Evolutionary conservation across 129 eudicot species (phyloP), one percentile per base, ranked within the genome.

Genomic region (Sambucus nigra): DNA sequence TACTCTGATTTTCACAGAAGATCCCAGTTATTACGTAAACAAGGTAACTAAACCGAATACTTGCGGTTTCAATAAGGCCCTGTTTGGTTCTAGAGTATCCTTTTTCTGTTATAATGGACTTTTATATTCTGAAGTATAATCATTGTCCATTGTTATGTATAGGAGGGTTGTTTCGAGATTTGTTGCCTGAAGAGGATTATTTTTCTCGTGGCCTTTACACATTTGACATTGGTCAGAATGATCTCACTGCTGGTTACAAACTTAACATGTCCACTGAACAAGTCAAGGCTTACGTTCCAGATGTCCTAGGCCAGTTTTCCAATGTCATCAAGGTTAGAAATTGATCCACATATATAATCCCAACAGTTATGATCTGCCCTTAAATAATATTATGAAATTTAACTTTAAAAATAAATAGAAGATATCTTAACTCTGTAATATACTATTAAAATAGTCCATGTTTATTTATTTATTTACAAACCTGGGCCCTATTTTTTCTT

Each of bases 191-290:
- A 51, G 57, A 61, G 53, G 59, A 51, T 28, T 61, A 72, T 55
- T 81, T 86, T 51, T 62, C 81, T 14, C 65, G 62, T 2, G 95
- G 84, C 0, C 64, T 86, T 44, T 86, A 81, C 76, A 78, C 79
- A 7, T 75, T 86, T 57, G 95, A 86, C 77, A 86, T 86, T 22
- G 92, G 95, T 75, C 95, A 86, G 65, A 86, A 86, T 27, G 95
- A 86, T 61, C 81, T 86, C 57, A 86, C 92, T 0, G 83, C 92
- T 44, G 95, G 95, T 4, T 86, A 78, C 57, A 63, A 78, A 32
- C 95, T 81, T 61, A 73, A 78, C 76, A 53, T 81, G 91, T 55
- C 87, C 58, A 67, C 73, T 5, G 84, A 78, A 27, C 68, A 75
- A 65, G 84, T 86, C 16, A 68, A 81, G 74, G 81, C 75, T 2